phyloP scores from a whole-genome alignment of 352 stramenopile genomes.

The Phytophthora ohioensis region DNA sequence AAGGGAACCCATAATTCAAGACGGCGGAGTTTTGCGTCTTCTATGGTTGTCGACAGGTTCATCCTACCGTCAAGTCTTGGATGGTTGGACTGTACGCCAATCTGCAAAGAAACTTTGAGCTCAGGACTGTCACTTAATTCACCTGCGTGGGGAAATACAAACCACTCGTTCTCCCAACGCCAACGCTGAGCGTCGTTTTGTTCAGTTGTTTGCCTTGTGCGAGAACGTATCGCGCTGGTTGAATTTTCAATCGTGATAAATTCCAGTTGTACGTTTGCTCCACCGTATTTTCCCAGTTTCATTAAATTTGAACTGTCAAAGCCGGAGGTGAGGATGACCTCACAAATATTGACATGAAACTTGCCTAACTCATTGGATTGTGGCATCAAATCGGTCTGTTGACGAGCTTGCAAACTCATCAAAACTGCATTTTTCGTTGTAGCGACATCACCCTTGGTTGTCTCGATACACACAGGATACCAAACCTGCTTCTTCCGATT shows the following conservation, averaged over 20 bases:
- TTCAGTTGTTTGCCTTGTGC: constrained; percentile 22
- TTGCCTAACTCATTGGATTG: constrained; percentile 11
- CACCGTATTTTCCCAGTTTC: constrained; percentile 23
- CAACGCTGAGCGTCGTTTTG: constrained; percentile 26
- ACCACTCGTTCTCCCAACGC: constrained; percentile 40
- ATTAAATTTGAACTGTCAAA: constrained; percentile 15
- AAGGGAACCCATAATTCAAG: constrained; percentile 30
- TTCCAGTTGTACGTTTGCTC: constrained; percentile 24
- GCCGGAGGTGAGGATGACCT: constrained; percentile 17
- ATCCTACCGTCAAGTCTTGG: constrained; percentile 10
- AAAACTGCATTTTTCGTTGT: constrained; percentile 26
- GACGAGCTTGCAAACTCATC: constrained; percentile 25
- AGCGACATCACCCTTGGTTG: not conserved
- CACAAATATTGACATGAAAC: constrained; percentile 31
- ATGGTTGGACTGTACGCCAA: constrained; percentile 20
- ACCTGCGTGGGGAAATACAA: constrained; percentile 17
- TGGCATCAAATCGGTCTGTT: not conserved
- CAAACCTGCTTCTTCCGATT: constrained; percentile 20
- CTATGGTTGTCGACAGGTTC: constrained; percentile 10
- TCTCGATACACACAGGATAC: constrained; percentile 20
- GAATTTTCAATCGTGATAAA: not conserved
- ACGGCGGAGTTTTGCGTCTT: constrained; percentile 19
- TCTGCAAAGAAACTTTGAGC: constrained; percentile 17
- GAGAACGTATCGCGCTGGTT: not conserved
- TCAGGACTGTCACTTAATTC: constrained; percentile 3